A percentile compares a stretch with the other conserved stretches of the same genome.
phyloP scores from a whole-genome alignment of 2,329 filamentous ascomycete species.

The Zymoseptoria brevis region DNA sequence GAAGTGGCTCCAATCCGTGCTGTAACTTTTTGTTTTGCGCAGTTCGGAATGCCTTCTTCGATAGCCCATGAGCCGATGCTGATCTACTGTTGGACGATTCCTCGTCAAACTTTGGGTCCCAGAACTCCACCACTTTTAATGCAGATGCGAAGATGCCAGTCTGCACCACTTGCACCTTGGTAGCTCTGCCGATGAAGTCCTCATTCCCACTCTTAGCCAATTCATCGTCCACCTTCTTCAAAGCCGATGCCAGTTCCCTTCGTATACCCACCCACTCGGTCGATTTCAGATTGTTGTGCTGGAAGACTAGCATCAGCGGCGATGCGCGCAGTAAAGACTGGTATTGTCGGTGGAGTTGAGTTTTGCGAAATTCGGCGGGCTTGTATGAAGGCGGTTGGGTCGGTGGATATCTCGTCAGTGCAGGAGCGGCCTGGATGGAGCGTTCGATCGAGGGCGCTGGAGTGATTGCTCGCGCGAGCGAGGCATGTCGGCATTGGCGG shows the following conservation, averaged over 20 bases:
- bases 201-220: conserved; percentile 54
- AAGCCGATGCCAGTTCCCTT: conserved; percentile 56
- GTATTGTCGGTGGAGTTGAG: conserved; percentile 79
- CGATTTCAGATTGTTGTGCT: conserved; percentile 68
- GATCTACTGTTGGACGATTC: conserved; percentile 28
- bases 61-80: conserved; percentile 48
- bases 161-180: conserved; percentile 73
- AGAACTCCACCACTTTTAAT: conserved; percentile 80
- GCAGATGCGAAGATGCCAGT: conserved; percentile 84
- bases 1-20: conserved; percentile 62
- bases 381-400: conserved; percentile 84
- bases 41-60: conserved; percentile 45
- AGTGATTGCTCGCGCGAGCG: conserved; percentile 39
- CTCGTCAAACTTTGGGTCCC: conserved; percentile 32
- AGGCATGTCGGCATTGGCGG: conserved; percentile 42
- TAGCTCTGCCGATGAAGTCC: conserved; percentile 32
- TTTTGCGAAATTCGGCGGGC: conserved; percentile 77
- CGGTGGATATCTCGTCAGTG: conserved; percentile 46
- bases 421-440: conserved; percentile 33
- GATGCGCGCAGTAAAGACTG: conserved; percentile 79
- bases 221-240: conserved; percentile 57
- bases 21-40: conserved; percentile 33
- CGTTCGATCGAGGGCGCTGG: conserved; percentile 47
- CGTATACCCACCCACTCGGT: conserved; percentile 67
- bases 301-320: conserved; percentile 78